Evolutionary conservation across 768 basidiomycete species (phyloP), one percentile per base, ranked within the genome.

Genomic region (Dentipellis fragilis): DNA sequence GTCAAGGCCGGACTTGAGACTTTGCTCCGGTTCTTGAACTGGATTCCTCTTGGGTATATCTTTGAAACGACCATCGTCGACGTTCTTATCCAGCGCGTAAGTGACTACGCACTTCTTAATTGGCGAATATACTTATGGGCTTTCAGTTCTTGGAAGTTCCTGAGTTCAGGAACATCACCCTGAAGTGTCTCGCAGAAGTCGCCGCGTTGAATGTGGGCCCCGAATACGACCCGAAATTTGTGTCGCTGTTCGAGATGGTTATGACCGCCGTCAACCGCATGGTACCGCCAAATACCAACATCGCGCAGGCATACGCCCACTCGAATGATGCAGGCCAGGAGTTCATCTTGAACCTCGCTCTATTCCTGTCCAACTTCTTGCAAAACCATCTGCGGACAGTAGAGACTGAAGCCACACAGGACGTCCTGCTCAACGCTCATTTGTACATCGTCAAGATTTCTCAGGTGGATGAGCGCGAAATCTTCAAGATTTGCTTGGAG

Each of bases 61-160:
- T 99, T 98, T 65, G 96, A 98, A 72, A 98, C 96, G 1, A 90
- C 87, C 37, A 87, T 99, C 63, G 97, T 98, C 59, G 96, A 99
- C 69, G 80, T 91, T 54, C 78, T 99, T 16, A 79, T 98, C 36
- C 87, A 84, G 66, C 82, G 95, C 63, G 94, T 96, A 72, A 71
- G 89, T 79, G 29, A 55, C 45, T 37, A 19, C 49, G 34, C 36
- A 23, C 46, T 34, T 37, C 12, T 19, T 46, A 54, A 29, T 21
- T 61, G 50, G 49, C 52, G 19, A 40, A 47, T 57, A 62, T 45
- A 59, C 52, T 56, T 7, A 17, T 58, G 11, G 2, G 3, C 11
- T 23, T 23, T 2, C 37, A 97, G 94, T 98, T 98, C 75, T 80
- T 99, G 40, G 95, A 98, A 72, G 86, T 89, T 2, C 87, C 92